These are phyloP conservation scores for Babesia microti DNA, from an alignment of 169 alveolate species.

Conservation along the genomic window DNA sequence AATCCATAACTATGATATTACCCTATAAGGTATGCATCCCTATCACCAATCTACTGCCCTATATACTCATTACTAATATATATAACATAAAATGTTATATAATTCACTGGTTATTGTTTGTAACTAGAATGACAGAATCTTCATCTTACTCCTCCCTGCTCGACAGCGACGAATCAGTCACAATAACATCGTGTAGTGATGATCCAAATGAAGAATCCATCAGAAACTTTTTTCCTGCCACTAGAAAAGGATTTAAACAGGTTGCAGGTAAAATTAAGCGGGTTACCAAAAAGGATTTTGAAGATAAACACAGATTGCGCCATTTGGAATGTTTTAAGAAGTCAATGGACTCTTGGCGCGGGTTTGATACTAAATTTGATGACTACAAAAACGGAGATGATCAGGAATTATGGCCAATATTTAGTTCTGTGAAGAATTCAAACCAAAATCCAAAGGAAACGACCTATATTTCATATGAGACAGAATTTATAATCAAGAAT, in stretches of 20 bases:
- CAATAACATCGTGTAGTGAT: background rate
- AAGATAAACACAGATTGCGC: conserved; percentile 27
- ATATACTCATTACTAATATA: background rate
- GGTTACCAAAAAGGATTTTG: conserved; percentile 36
- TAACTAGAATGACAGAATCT: background rate
- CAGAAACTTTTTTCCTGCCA: conserved; percentile 45
- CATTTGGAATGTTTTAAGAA: conserved; percentile 39
- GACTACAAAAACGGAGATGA: conserved; percentile 1
- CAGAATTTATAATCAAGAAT: too few species aligned
- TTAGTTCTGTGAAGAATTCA: too few species aligned
- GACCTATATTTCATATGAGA: too few species aligned
- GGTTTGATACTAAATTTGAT: conserved; percentile 9
- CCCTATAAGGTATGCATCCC: too few species aligned
- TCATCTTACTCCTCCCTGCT: too few species aligned
- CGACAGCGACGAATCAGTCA: background rate
- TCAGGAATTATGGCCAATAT: conserved; percentile 1
- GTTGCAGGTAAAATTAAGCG: conserved; percentile 39
- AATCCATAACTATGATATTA: too few species aligned
- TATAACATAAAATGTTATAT: background rate
- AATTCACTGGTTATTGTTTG: background rate
- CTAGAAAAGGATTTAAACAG: conserved; percentile 25
- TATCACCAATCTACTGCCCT: too few species aligned
- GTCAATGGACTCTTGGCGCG: conserved; percentile 36
- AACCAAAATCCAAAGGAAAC: too few species aligned
- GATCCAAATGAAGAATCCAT: conserved; percentile 26